These are phyloP conservation scores for Porcisia hertigi DNA, from an alignment of 208 protist genomes.

Conservation along the genomic window DNA sequence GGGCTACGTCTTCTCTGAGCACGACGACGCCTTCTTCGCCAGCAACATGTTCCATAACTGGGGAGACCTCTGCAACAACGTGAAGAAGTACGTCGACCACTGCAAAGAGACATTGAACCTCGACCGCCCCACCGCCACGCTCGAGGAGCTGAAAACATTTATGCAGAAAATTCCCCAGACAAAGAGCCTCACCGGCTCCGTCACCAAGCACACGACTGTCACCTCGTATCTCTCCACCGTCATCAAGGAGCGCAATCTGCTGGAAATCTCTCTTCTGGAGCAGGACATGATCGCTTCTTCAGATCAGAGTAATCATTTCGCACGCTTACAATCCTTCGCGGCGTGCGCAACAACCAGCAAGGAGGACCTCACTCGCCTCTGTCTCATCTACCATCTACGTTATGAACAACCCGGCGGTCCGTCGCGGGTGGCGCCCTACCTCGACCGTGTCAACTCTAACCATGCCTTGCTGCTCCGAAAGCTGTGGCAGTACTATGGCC, in stretches of 20 bases:
- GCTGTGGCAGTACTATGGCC: slow-evolving; percentile 70
- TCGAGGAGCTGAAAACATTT: slow-evolving; percentile 88
- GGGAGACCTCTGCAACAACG: slow-evolving; percentile 96
- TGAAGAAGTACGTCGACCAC: slow-evolving; percentile 94
- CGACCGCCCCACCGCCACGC: slow-evolving; percentile 77
- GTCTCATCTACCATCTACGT: slow-evolving; percentile 81
- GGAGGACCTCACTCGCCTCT: slow-evolving; percentile 71
- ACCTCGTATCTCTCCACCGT: slow-evolving; percentile 73
- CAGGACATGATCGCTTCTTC: slow-evolving; percentile 91
- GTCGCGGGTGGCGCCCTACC: slow-evolving; percentile 34
- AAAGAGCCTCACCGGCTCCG: slow-evolving; percentile 74
- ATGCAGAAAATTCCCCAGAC: slow-evolving; percentile 88
- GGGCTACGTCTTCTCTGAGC: slow-evolving; percentile 83
- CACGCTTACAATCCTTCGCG: slow-evolving; percentile 65
- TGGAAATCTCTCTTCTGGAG: slow-evolving; percentile 95
- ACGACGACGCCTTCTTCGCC: slow-evolving; percentile 95
- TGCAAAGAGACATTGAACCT: slow-evolving; percentile 90
- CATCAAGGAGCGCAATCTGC: slow-evolving; percentile 82
- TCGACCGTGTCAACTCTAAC: slow-evolving; percentile 44
- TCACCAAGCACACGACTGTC: slow-evolving; percentile 86
- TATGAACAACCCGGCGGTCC: slow-evolving; percentile 59
- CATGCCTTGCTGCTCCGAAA: slow-evolving; percentile 50
- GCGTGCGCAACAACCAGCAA: slow-evolving; percentile 28
- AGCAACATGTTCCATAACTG: slow-evolving; percentile 97
- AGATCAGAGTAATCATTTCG: slow-evolving; percentile 69